Percentiles rank a stretch among this genome's conserved stretches.
Conservation (phyloP, 306 rosid genomes). For the Canavalia ensiformis region DNA sequence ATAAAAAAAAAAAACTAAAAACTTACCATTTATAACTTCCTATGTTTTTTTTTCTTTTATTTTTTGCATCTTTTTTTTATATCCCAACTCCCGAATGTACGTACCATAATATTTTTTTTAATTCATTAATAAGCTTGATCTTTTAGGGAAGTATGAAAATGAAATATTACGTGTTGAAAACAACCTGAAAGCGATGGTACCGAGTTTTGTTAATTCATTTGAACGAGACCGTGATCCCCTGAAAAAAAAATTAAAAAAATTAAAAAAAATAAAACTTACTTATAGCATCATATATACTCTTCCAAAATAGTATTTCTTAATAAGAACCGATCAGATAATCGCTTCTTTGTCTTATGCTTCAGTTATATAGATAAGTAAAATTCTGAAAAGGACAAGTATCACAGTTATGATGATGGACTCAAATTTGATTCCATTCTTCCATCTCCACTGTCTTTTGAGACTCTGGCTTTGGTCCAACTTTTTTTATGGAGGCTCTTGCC, state of each 20-base stretch:
- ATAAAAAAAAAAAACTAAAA: too few species aligned
- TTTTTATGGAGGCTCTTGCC: neutral
- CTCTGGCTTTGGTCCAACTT: neutral
- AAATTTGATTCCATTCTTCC: neutral
- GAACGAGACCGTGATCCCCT: neutral
- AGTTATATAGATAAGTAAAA: slow-evolving; percentile 7
- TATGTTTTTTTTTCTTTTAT: neutral
- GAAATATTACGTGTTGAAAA: neutral
- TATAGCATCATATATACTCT: neutral
- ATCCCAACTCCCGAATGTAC: neutral
- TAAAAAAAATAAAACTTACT: neutral
- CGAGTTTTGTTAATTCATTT: neutral
- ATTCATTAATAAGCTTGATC: neutral
- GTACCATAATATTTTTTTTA: neutral
- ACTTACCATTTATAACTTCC: neutral
- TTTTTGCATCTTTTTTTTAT: neutral
- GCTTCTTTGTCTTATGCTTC: neutral
- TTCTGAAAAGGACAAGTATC: slow-evolving; percentile 16
- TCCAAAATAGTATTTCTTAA: slow-evolving; percentile 22
- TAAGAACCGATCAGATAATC: slow-evolving; percentile 1
- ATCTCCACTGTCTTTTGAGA: slow-evolving; percentile 3
- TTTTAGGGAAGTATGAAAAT: neutral
- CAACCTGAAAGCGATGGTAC: slow-evolving; percentile 23
- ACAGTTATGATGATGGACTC: neutral
- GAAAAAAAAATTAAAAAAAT: slow-evolving; percentile 41